Percentiles rank a stretch among this genome's conserved stretches.
These are phyloP conservation scores for Chlorella sp. DNA, from an alignment of 139 green algal species.

Conservation along the genomic window DNA sequence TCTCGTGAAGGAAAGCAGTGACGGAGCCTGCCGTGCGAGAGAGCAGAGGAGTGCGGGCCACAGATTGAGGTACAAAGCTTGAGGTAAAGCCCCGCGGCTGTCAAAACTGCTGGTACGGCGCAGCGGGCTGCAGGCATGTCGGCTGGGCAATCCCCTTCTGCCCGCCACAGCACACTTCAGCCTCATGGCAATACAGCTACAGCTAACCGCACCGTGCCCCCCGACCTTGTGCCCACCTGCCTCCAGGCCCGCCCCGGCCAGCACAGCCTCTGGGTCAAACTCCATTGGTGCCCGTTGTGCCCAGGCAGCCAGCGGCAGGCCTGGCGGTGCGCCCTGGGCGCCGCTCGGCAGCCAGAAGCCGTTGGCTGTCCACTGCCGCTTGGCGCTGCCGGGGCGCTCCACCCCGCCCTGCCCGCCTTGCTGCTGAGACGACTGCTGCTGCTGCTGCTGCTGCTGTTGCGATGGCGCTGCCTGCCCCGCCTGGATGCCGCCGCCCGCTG, in stretches of 20 bases:
- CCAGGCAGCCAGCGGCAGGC: constrained; percentile 24
- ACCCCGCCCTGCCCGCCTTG: not conserved
- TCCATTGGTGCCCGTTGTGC: constrained; percentile 36
- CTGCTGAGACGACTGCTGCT: constrained; percentile 9
- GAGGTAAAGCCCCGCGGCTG: too few relatives aligned
- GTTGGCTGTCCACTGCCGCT: not conserved
- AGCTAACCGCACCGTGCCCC: too few relatives aligned
- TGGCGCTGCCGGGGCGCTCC: not conserved
- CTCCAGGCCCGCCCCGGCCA: constrained; percentile 59
- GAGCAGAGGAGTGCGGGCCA: too few relatives aligned
- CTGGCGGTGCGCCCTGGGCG: not conserved
- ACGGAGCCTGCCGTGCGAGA: constrained; percentile 53
- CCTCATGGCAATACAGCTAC: too few relatives aligned
- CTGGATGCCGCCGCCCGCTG: not conserved
- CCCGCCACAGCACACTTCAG: too few relatives aligned
- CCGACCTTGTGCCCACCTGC: constrained; percentile 29
- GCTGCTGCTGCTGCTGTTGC: constrained; percentile 33
- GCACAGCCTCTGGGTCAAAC: constrained; percentile 64
- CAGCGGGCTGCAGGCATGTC: too few relatives aligned
- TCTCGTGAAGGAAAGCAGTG: constrained; percentile 75
- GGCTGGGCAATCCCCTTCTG: too few relatives aligned
- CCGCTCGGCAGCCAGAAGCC: not conserved
- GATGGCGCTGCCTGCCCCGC: not conserved
- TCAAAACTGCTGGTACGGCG: too few relatives aligned
- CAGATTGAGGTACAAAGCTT: too few relatives aligned